Conservation (phyloP, 768 basidiomycete genomes). For the Pleurotus pulmonarius region DNA sequence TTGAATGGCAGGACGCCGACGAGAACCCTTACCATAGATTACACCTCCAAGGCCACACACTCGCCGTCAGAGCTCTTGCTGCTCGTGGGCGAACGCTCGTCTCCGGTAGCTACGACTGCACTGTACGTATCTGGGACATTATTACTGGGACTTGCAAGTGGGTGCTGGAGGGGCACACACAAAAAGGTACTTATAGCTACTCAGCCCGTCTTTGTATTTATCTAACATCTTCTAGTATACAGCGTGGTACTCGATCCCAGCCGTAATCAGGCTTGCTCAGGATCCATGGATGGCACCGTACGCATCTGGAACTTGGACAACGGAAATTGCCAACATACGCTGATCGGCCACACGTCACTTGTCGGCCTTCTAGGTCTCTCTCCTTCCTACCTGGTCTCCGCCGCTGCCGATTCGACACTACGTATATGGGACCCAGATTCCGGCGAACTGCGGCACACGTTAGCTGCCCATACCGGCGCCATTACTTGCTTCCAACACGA, state of each 20-base stretch:
- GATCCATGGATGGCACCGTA: constrained; percentile 97
- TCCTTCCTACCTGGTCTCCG: constrained; percentile 87
- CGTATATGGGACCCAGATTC: constrained; percentile 92
- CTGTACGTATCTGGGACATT: constrained; percentile 94
- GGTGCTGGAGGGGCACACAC: constrained; percentile 82
- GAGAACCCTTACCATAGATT: constrained; percentile 89
- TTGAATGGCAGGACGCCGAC: constrained; percentile 44
- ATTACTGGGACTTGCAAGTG: constrained; percentile 78
- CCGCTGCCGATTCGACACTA: constrained; percentile 93
- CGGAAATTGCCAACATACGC: constrained; percentile 74
- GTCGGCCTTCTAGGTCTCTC: constrained; percentile 92
- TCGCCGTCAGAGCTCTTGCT: constrained; percentile 90
- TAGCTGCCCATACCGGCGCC: constrained; percentile 92
- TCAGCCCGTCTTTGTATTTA: neutral
- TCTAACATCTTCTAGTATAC: constrained; percentile 59
- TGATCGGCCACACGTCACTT: constrained; percentile 91
- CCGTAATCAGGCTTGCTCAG: constrained; percentile 90
- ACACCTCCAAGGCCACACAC: constrained; percentile 84
- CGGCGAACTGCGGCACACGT: constrained; percentile 74
- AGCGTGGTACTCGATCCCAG: constrained; percentile 87
- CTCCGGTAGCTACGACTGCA: constrained; percentile 94
- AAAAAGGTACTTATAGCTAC: constrained; percentile 63
- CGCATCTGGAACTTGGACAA: constrained; percentile 89
- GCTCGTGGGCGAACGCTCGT: constrained; percentile 87
- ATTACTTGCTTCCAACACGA: constrained; percentile 99